A percentile compares a stretch with the other conserved stretches of the same genome.
Conservation (phyloP, 2,329 filamentous ascomycete species). For the Tolypocladium amazonense region DNA sequence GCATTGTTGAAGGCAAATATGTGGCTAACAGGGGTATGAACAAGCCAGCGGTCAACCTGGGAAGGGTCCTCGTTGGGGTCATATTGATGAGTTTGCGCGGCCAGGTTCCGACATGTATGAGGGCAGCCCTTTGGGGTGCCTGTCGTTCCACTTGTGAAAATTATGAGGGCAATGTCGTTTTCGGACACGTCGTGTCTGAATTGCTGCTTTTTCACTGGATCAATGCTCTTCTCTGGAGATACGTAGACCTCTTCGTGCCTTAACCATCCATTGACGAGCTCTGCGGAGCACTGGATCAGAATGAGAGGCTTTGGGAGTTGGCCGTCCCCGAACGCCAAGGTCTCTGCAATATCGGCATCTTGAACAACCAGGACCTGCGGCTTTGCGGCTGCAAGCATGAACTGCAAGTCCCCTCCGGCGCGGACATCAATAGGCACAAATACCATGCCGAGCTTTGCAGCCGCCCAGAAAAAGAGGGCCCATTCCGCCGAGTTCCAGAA, state of each 20-base stretch:
- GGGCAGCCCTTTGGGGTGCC: constrained; percentile 34
- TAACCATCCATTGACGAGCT: constrained; percentile 10
- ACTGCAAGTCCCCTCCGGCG: constrained; percentile 9
- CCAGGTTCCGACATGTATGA: constrained; percentile 28
- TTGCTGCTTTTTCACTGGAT: background rate
- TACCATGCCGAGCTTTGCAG: constrained; percentile 20
- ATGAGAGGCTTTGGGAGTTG: constrained; percentile 2
- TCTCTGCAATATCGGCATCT: constrained; percentile 10
- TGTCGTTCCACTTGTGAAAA: constrained; percentile 41
- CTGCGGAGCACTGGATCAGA: constrained; percentile 14
- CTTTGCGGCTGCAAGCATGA: constrained; percentile 11
- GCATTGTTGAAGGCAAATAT: constrained; percentile 28
- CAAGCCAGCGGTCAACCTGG: constrained; percentile 21
- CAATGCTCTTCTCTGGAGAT: background rate
- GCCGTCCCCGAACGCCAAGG: background rate
- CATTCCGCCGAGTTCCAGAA: constrained; percentile 28
- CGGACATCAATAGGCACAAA: constrained; percentile 25
- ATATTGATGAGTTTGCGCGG: constrained; percentile 24
- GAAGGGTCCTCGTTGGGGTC: constrained; percentile 19
- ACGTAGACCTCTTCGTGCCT: background rate
- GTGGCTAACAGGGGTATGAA: constrained; percentile 26
- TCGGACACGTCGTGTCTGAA: background rate
- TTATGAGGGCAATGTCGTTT: constrained; percentile 23
- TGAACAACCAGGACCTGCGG: constrained; percentile 22
- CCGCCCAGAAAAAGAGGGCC: constrained; percentile 25